These are phyloP conservation scores for Coffea canephora DNA, from an alignment of 257 asterid species.

Conservation along the genomic window DNA sequence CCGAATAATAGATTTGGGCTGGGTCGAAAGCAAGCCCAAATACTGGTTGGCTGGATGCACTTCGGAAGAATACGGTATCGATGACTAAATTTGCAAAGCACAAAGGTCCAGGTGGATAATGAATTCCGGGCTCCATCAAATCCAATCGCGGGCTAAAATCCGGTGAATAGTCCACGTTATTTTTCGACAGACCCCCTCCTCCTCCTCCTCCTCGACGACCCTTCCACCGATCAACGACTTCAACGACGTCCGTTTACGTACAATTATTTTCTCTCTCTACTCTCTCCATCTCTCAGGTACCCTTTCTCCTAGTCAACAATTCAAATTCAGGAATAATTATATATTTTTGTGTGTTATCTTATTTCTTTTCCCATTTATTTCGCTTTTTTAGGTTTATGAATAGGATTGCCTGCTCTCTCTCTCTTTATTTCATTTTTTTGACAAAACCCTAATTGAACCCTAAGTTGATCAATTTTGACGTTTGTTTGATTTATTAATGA, in stretches of 20 bases:
- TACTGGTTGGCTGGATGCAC: neutral
- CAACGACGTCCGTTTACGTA: conserved; percentile 25
- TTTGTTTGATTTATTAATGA: conserved; percentile 34
- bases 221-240: conserved; percentile 43
- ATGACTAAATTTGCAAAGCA: neutral
- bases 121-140: conserved; percentile 24
- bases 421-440: conserved; percentile 13
- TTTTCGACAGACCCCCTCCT: conserved; percentile 50
- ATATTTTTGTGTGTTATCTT: conserved; percentile 12
- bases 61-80: neutral
- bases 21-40: conserved; percentile 3
- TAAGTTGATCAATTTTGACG: conserved; percentile 33
- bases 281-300: conserved; percentile 5
- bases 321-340: conserved; percentile 18
- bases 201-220: conserved; percentile 34
- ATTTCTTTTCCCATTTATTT: neutral
- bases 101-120: conserved; percentile 16
- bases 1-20: neutral
- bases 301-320: conserved; percentile 5
- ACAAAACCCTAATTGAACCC: conserved; percentile 77
- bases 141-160: conserved; percentile 24
- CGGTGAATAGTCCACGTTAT: conserved; percentile 36
- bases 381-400: conserved; percentile 13
- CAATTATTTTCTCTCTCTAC: conserved; percentile 14
- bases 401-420: neutral